A percentile compares a stretch with the other conserved stretches of the same genome.
Conservation (phyloP, 1,284 basidiomycete genomes). For the Rhizopogon parksii region DNA sequence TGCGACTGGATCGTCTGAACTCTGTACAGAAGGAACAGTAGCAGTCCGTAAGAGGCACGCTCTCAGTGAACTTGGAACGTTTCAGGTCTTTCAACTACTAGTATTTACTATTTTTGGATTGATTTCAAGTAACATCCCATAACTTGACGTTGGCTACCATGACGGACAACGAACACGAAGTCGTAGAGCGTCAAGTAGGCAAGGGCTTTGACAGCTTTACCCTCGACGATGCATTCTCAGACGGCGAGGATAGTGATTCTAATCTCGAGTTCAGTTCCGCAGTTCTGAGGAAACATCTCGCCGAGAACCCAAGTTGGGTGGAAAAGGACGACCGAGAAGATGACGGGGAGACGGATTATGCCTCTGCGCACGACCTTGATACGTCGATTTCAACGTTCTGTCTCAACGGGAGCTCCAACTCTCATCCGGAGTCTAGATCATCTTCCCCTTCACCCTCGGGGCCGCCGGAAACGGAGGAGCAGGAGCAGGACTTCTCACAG, state of each 20-base stretch:
- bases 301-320: conserved; percentile 34
- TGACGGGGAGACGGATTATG: conserved; percentile 20
- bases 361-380: conserved; percentile 35
- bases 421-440: conserved; percentile 19
- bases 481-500: conserved; percentile 29
- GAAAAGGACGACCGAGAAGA: conserved; percentile 25
- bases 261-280: conserved; percentile 49
- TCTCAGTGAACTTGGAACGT: no score
- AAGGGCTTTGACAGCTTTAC: conserved; percentile 32
- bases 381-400: conserved; percentile 53
- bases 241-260: conserved; percentile 42
- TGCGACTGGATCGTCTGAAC: neutral
- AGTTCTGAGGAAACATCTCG: conserved; percentile 53
- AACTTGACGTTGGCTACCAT: conserved; percentile 5
- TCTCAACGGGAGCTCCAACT: conserved; percentile 34
- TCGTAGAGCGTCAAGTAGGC: conserved; percentile 22
- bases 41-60: no score
- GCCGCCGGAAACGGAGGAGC: conserved; percentile 1
- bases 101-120: no score
- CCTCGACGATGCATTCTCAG: conserved; percentile 65
- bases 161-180: conserved; percentile 7
- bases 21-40: no score
- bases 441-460: conserved; percentile 19
- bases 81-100: no score
- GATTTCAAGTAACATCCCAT: no score